A percentile compares a stretch with the other conserved stretches of the same genome.
Evolutionary conservation across 2,329 filamentous ascomycete genomes (phyloP).

Genomic region (Aspergillus luchuensis): DNA sequence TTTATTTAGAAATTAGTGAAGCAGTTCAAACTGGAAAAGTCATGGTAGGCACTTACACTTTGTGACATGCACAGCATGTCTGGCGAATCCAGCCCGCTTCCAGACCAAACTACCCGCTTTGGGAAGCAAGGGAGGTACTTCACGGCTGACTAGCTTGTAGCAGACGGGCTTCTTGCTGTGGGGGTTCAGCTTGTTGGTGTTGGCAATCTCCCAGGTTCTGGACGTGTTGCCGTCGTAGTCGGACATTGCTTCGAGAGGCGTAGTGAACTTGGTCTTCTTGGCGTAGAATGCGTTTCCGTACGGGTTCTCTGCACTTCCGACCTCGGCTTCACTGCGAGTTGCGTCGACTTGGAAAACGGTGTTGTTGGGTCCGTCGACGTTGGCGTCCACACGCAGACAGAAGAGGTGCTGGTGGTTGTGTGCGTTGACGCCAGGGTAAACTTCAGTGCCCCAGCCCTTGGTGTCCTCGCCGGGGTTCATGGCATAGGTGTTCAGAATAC

Average conservation of each 20-base stretch:
- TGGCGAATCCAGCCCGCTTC: constrained; percentile 85
- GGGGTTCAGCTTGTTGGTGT: constrained; percentile 79
- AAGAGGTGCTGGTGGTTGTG: constrained; percentile 97
- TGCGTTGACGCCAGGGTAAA: constrained; percentile 87
- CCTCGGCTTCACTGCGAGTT: constrained; percentile 67
- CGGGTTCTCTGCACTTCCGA: constrained; percentile 78
- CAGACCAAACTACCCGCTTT: constrained; percentile 81
- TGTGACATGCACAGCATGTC: constrained; percentile 86
- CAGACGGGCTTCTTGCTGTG: constrained; percentile 81
- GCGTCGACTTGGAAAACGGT: constrained; percentile 84
- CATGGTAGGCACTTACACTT: constrained; percentile 65
- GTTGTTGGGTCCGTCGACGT: constrained; percentile 82
- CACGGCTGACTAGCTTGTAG: constrained; percentile 88
- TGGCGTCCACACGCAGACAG: constrained; percentile 83
- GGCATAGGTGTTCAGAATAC: constrained; percentile 88
- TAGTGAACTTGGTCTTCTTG: constrained; percentile 77
- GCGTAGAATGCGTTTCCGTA: constrained; percentile 92
- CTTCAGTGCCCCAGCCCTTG: constrained; percentile 85
- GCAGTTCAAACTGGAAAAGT: background rate
- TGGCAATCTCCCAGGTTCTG: constrained; percentile 88
- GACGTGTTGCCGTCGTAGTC: constrained; percentile 80
- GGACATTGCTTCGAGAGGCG: constrained; percentile 66
- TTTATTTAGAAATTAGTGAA: constrained; percentile 35
- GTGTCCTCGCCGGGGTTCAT: constrained; percentile 80
- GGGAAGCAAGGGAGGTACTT: constrained; percentile 75